These are phyloP conservation scores for Eustoma russellianum DNA, from an alignment of 257 asterid species.

Conservation along the genomic window DNA sequence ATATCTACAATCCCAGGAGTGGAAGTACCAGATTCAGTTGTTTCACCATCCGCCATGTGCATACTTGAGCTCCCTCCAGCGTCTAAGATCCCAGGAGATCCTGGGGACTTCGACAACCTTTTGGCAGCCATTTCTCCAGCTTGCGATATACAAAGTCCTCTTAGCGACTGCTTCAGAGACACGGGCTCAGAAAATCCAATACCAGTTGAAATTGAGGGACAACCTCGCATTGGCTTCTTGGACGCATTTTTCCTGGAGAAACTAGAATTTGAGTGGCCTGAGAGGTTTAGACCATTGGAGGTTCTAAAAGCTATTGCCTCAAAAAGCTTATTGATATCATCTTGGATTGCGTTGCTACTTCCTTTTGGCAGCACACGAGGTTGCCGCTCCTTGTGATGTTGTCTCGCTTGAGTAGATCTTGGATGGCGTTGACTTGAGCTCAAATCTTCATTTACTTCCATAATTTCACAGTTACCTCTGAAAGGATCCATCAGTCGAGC, in stretches of 20 bases:
- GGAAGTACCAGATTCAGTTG: conserved; percentile 32
- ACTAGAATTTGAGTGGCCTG: conserved; percentile 19
- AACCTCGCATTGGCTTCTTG: conserved; percentile 62
- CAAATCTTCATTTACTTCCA: conserved; percentile 48
- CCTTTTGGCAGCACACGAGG: conserved; percentile 33
- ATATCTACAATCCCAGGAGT: conserved; percentile 63
- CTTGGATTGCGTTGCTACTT: conserved; percentile 20
- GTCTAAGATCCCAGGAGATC: conserved; percentile 70
- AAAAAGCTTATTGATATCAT: conserved; percentile 44
- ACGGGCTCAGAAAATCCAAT: conserved; percentile 78
- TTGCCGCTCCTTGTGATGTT: conserved; percentile 20
- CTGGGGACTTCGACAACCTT: conserved; percentile 51
- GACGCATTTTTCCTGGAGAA: conserved; percentile 33
- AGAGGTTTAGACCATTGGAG: conserved; percentile 38
- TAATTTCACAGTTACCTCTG: conserved; percentile 53
- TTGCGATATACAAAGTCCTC: conserved; percentile 92
- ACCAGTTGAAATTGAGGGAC: conserved; percentile 60
- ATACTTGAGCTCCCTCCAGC: conserved; percentile 33
- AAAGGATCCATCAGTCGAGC: conserved; percentile 46
- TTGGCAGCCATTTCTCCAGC: conserved; percentile 93
- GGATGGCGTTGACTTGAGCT: conserved; percentile 17
- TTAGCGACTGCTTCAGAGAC: conserved; percentile 79
- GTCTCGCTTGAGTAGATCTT: conserved; percentile 14
- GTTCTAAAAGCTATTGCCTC: conserved; percentile 34
- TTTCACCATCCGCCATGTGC: conserved; percentile 39